Conservation (phyloP, 1,284 basidiomycete genomes). For the Trichosporon sp. region DNA sequence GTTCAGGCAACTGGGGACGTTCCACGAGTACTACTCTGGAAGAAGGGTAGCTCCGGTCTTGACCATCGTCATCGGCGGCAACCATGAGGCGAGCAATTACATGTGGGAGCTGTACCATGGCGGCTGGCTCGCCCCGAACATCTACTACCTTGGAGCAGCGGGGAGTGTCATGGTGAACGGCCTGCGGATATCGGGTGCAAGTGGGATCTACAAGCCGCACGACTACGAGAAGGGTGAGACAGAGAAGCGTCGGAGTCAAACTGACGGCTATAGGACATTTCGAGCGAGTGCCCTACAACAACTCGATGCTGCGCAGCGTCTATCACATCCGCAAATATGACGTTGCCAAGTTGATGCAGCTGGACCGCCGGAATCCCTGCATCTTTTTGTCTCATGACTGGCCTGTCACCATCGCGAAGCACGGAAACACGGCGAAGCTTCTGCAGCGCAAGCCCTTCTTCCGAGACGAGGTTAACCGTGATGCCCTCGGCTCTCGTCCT, state of each 20-base stretch:
- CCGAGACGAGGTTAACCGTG: conserved; percentile 57
- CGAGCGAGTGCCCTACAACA: conserved; percentile 58
- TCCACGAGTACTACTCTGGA: conserved; percentile 86
- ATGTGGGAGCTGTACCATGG: conserved; percentile 97
- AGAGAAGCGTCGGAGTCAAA: not conserved
- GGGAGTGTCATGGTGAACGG: conserved; percentile 85
- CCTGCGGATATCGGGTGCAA: conserved; percentile 77
- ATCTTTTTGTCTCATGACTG: conserved; percentile 95
- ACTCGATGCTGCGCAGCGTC: conserved; percentile 67
- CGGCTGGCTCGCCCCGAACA: conserved; percentile 93
- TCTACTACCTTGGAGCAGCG: conserved; percentile 91
- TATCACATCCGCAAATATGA: conserved; percentile 90
- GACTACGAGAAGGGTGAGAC: conserved; percentile 69
- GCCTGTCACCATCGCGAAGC: conserved; percentile 78
- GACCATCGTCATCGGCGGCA: conserved; percentile 94
- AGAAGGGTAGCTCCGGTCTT: conserved; percentile 73
- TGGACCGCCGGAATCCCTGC: conserved; percentile 31
- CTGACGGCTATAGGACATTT: conserved; percentile 46
- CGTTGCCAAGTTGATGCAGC: conserved; percentile 62
- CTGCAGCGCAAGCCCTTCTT: conserved; percentile 79
- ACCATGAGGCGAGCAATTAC: conserved; percentile 96
- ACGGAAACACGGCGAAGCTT: conserved; percentile 66
- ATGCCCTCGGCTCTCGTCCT: conserved; percentile 81
- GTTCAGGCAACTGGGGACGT: conserved; percentile 76
- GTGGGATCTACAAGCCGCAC: conserved; percentile 82